These are phyloP conservation scores for Clonostachys rhizophaga DNA, from an alignment of 2,329 filamentous ascomycete species.

Conservation along the genomic window DNA sequence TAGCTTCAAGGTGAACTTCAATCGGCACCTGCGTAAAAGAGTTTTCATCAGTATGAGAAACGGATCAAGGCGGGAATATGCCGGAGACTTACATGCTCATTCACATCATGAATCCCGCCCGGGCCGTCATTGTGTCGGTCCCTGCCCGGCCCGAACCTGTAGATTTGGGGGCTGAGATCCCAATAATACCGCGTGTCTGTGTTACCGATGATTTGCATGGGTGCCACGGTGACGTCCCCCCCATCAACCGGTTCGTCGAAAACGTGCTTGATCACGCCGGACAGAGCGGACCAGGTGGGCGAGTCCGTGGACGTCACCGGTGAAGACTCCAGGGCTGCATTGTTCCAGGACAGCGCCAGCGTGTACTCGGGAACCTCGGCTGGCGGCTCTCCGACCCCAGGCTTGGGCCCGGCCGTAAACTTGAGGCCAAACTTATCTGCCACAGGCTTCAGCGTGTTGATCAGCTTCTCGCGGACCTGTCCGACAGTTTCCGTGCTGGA, in stretches of 20 bases:
- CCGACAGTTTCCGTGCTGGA: slow-evolving; percentile 22
- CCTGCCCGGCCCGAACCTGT: slow-evolving; percentile 6
- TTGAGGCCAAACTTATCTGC: neutral
- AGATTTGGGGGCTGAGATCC: slow-evolving; percentile 13
- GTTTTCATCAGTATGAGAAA: too few relatives aligned
- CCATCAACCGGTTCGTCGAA: neutral
- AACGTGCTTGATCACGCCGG: neutral
- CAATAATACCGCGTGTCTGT: slow-evolving; percentile 17
- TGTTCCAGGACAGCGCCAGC: neutral
- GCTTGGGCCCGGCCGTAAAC: neutral
- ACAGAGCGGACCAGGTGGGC: neutral
- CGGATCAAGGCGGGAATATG: too few relatives aligned
- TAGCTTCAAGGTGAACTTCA: too few relatives aligned
- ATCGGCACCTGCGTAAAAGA: too few relatives aligned
- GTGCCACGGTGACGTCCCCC: neutral
- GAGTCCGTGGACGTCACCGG: neutral
- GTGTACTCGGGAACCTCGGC: too few relatives aligned
- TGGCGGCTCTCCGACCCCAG: too few relatives aligned
- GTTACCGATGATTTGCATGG: slow-evolving; percentile 14
- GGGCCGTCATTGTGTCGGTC: neutral
- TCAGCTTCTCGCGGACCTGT: neutral
- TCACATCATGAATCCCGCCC: neutral
- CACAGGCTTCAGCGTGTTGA: neutral
- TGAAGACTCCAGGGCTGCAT: neutral
- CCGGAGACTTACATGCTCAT: neutral